These are phyloP conservation scores for Populus hybrid DNA, from an alignment of 441 rosid genomes.

Conservation along the genomic window DNA sequence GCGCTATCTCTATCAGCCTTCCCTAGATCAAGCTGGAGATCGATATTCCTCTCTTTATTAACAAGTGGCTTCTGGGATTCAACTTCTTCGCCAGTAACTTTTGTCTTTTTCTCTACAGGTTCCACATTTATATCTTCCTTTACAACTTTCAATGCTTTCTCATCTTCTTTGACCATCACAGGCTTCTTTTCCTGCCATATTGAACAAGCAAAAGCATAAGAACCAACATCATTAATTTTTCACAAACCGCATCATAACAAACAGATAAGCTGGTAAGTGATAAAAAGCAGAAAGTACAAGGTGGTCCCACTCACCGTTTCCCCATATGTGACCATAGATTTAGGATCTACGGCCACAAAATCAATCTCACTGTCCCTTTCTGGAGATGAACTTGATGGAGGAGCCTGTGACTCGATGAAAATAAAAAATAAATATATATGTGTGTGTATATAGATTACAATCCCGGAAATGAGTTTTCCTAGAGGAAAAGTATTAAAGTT, in stretches of 20 bases:
- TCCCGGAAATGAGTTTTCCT: neutral
- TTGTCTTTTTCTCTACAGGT: constrained; percentile 45
- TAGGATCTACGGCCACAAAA: constrained; percentile 62
- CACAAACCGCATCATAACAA: constrained; percentile 14
- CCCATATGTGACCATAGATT: constrained; percentile 46
- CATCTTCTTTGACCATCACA: constrained; percentile 38
- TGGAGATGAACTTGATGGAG: constrained; percentile 76
- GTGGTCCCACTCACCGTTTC: constrained; percentile 67
- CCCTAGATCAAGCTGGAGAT: constrained; percentile 75
- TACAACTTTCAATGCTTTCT: constrained; percentile 30
- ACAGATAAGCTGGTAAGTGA: constrained; percentile 9
- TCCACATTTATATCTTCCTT: constrained; percentile 40
- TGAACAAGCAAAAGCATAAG: constrained; percentile 14
- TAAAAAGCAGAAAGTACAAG: constrained; percentile 4
- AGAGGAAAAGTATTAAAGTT: neutral
- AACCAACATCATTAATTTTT: constrained; percentile 27
- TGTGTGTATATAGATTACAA: neutral
- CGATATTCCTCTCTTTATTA: constrained; percentile 50
- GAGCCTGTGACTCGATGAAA: constrained; percentile 48
- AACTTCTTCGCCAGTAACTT: constrained; percentile 29
- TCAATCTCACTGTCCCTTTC: constrained; percentile 71
- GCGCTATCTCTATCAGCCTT: constrained; percentile 57
- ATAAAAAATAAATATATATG: neutral
- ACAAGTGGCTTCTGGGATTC: constrained; percentile 45
- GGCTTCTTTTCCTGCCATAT: constrained; percentile 57